These are phyloP conservation scores for Podaxis sp. DNA, from an alignment of 768 basidiomycete genomes.

Conservation along the genomic window DNA sequence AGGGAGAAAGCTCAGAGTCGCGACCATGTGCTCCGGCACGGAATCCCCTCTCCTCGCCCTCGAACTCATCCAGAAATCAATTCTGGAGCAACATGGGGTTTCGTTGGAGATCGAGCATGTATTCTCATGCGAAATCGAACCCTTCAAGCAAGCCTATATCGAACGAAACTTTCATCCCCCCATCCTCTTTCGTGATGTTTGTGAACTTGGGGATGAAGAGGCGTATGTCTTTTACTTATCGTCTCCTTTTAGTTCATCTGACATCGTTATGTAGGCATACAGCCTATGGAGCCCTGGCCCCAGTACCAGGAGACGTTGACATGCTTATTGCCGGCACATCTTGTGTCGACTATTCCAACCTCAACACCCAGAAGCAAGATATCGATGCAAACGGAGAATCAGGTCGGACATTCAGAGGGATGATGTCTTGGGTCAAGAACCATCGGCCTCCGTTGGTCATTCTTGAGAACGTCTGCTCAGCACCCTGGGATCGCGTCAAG, in stretches of 20 bases:
- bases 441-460: slow-evolving; percentile 91
- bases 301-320: slow-evolving; percentile 89
- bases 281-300: slow-evolving; percentile 82
- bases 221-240: slow-evolving; percentile 49
- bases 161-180: slow-evolving; percentile 95
- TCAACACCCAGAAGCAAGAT: slow-evolving; percentile 89
- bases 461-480: slow-evolving; percentile 89
- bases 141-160: slow-evolving; percentile 97
- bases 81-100: slow-evolving; percentile 62
- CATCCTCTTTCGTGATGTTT: slow-evolving; percentile 89
- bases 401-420: slow-evolving; percentile 89
- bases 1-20: slow-evolving; percentile 86
- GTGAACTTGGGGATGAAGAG: slow-evolving; percentile 74
- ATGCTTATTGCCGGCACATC: slow-evolving; percentile 91
- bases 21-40: slow-evolving; percentile 97
- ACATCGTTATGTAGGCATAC: slow-evolving; percentile 57
- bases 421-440: slow-evolving; percentile 88
- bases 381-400: slow-evolving; percentile 91
- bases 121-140: slow-evolving; percentile 96
- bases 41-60: slow-evolving; percentile 92
- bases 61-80: slow-evolving; percentile 73
- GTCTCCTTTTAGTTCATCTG: not conserved
- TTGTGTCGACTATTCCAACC: slow-evolving; percentile 95
- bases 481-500: slow-evolving; percentile 80
- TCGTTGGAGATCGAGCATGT: slow-evolving; percentile 81